Evolutionary conservation across 2,329 filamentous ascomycete species (phyloP), one percentile per base, ranked within the genome.

Genomic region (Aspergillus clavatus): DNA sequence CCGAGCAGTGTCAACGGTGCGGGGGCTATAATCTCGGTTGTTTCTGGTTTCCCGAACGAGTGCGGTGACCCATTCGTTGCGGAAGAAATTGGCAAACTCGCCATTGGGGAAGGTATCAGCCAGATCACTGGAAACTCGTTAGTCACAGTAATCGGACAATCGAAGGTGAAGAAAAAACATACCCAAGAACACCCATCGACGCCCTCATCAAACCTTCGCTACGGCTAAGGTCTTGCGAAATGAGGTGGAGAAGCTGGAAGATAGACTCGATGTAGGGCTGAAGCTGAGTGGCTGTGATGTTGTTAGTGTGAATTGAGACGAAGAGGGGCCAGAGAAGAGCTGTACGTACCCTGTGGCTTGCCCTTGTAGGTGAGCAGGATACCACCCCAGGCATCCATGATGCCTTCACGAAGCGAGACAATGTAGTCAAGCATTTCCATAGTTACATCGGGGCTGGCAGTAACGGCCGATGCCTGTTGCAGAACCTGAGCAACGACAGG

Each of bases 301-400:
- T 7, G 14, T 53, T 56, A 56, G 45, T 28, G 47, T 2, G 33
- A 8, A 24, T 18, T n/a, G 14, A 16, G 0, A 27, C 23, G n/a
- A 8, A 19, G 11, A 12, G 10, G 18, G 28, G 29, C 18, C 5
- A 19, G 35, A 19, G 38, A 43, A 18, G 7, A 19, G 18, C 11
- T 10, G 14, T 40, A 53, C 65, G 46, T 60, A 72, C 68, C 63
- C 47, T 71, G 63, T 42, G 66, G 58, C 24, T 62, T 87, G 41
- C 78, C 72, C 76, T 93, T 95, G 85, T 97, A 89, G 42, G 93
- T 89, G 67, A 91, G 83, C 63, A 98, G 89, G 55, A 95, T 93
- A 56, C 93, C 93, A 60, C 90, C 89, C 90, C 94, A 98, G 26
- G 93, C 93, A 76, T 98, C 93, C 85, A 97, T 95, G 56, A 98